A percentile compares a stretch with the other conserved stretches of the same genome.
phyloP scores from a whole-genome alignment of 208 protist species.

The Wallacemonas sp. region DNA sequence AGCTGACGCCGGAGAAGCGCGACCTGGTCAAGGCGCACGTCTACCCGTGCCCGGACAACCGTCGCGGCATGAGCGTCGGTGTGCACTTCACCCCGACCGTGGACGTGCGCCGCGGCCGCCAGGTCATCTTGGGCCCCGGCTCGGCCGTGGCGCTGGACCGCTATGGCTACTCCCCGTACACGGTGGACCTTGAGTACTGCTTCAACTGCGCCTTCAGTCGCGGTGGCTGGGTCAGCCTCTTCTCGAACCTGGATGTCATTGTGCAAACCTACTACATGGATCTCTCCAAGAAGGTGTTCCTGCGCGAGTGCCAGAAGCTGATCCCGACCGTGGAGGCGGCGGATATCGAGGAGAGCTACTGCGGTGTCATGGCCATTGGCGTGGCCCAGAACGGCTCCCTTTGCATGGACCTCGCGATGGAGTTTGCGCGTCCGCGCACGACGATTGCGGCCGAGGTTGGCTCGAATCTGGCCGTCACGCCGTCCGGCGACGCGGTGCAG shows the following conservation, averaged over 20 bases:
- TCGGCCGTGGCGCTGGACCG: constrained; percentile 69
- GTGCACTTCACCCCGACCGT: constrained; percentile 88
- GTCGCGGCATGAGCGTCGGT: constrained; percentile 71
- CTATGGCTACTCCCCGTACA: constrained; percentile 87
- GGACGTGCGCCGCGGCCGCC: constrained; percentile 64
- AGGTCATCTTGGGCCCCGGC: constrained; percentile 85
- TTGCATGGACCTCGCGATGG: constrained; percentile 74
- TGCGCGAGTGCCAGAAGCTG: constrained; percentile 71
- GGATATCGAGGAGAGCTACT: constrained; percentile 76
- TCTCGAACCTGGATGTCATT: constrained; percentile 53
- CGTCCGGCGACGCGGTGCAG: not conserved
- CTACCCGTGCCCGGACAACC: constrained; percentile 66
- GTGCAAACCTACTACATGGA: constrained; percentile 72
- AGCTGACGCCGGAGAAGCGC: constrained; percentile 56
- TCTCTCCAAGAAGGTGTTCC: constrained; percentile 51
- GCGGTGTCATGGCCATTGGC: constrained; percentile 74
- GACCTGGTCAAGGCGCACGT: constrained; percentile 74
- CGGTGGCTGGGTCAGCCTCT: constrained; percentile 71
- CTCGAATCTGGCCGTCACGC: constrained; percentile 11
- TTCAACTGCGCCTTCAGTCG: constrained; percentile 68
- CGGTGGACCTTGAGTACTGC: constrained; percentile 72
- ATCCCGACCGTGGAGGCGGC: constrained; percentile 63
- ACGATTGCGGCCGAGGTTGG: constrained; percentile 37
- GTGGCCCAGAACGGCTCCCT: constrained; percentile 57
- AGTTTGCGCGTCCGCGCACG: constrained; percentile 63